Evolutionary conservation across 768 basidiomycete species (phyloP), one percentile per base, ranked within the genome.

Genomic region (Panus rudis): DNA sequence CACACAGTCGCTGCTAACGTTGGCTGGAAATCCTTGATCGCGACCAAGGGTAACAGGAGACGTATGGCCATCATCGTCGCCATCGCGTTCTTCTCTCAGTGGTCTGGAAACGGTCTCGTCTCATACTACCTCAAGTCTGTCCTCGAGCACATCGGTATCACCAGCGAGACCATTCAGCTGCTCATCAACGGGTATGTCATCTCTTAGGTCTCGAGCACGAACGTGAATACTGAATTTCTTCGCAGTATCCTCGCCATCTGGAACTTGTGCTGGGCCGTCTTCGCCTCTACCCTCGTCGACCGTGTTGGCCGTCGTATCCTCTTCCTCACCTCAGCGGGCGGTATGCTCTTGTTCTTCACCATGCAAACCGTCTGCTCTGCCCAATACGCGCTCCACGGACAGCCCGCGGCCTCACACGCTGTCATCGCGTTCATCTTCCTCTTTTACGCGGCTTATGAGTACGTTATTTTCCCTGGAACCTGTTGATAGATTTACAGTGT

Each of bases 341-440:
- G 79, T 57, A 86, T 86, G 83, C 53, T 72, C 10, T 27, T 84
- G 26, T 81, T 80, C 63, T 86, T 80, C 68, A 71, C 63, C 39
- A 56, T 82, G 30, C 84, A 87, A 63, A 85, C 82, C 4, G 69
- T 78, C 33, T 79, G 78, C 60, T 78, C 79, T 24, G 73, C 80
- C 3, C 59, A 69, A 42, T 86, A 73, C 58, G 66, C 69, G 10
- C 62, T 76, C 31, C 63, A 65, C 17, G 56, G 63, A 2, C 56
- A 58, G 31, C 16, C 54, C 12, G 56, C 58, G 4, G 78, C 83
- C 6, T 80, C 76, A 5, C 78, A 87, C 53, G 73, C 83, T 17
- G 77, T 88, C 62, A 82, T 92, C 46, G 85, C 76, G 3, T 84
- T 88, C 67, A 85, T 90, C 63, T 90, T 89, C 75, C 60, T 90